Evolutionary conservation across 768 basidiomycete genomes (phyloP).

Genomic region (Tylopilus cervinicoccineus): DNA sequence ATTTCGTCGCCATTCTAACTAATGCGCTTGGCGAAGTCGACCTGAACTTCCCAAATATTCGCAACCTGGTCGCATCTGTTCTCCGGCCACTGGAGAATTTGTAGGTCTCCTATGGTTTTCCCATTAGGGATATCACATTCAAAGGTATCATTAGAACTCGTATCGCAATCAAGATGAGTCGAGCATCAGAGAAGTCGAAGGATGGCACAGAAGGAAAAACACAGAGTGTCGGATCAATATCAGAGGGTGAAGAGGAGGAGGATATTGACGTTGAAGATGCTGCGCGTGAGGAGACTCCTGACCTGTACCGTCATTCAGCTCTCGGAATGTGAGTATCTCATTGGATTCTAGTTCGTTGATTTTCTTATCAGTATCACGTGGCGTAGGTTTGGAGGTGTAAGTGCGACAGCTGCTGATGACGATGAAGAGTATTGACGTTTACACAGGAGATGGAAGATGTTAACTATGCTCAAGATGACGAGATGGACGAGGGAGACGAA

Average conservation of each 20-base stretch:
- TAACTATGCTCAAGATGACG: conserved; percentile 63
- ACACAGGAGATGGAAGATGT: conserved; percentile 82
- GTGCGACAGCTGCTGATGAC: conserved; percentile 28
- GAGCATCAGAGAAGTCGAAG: conserved; percentile 63
- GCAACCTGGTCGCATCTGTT: conserved; percentile 80
- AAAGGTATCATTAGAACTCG: conserved; percentile 61
- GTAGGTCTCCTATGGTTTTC: conserved; percentile 44
- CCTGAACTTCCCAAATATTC: conserved; percentile 91
- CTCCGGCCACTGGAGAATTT: conserved; percentile 86
- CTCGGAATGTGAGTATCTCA: conserved; percentile 73
- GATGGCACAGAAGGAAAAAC: conserved; percentile 46
- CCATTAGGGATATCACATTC: not conserved
- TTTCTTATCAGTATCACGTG: conserved; percentile 8
- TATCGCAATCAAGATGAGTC: conserved; percentile 97
- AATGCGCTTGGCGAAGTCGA: conserved; percentile 89
- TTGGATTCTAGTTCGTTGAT: not conserved
- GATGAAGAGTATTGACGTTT: conserved; percentile 15
- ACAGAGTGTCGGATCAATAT: conserved; percentile 40
- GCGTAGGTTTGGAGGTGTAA: conserved; percentile 70
- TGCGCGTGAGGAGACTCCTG: conserved; percentile 78
- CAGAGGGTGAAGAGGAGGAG: conserved; percentile 49
- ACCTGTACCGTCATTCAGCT: conserved; percentile 94
- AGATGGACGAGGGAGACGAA: conserved; percentile 79
- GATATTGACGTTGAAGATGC: conserved; percentile 54
- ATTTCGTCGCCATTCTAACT: conserved; percentile 86